Base-by-base conservation (phyloP, 1,284 basidiomycete genomes). In the Sparassis latifolia region DNA sequence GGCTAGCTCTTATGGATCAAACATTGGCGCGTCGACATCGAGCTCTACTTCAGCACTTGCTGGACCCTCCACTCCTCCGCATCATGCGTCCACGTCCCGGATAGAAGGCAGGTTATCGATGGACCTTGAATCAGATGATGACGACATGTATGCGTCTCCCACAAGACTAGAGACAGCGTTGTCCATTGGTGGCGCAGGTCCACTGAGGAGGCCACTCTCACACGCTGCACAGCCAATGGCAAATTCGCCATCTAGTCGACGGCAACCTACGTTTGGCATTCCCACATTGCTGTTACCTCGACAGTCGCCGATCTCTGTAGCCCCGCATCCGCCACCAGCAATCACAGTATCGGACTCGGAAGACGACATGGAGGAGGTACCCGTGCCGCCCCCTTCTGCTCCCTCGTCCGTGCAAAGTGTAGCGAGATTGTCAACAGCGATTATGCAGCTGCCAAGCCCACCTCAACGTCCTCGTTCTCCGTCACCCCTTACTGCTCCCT, bases 91-190 rank as follows among this genome's bases (percentile, higher is more conserved):
- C 7, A n/a, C 9, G 35, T 38, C 35, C 35, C 9, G 35, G 7
- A 7, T 9, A 9, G 35, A 7, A 9, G 35, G 35, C 7, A 38
- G 35, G 35, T n/a, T 27, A 10, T 38, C 42, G 30, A 48, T 44
- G n/a, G 35, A 38, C 9, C 35, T 7, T 38, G 35, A 38, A 38
- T 38, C 35, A 0, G 64, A 63, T 45, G 68, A 68, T 42, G 72
- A 75, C 12, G 67, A 72, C 33, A 65, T 76, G 31, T 69, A 73
- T 27, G 69, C 75, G 27, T 77, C 78, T 5, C 76, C 75, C 0
- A 79, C 72, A 33, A 72, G 82, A 28, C 66, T 88, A 28, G 79
- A 80, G 56, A 85, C 82, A 1, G 80, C 77, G 1, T 64, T 88
- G 32, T 74, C 82, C 7, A 79, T 87, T 42, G 86, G 77, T 4